phyloP scores from a whole-genome alignment of 495 filamentous ascomycete genomes.

The Aspergillus indologenus region DNA sequence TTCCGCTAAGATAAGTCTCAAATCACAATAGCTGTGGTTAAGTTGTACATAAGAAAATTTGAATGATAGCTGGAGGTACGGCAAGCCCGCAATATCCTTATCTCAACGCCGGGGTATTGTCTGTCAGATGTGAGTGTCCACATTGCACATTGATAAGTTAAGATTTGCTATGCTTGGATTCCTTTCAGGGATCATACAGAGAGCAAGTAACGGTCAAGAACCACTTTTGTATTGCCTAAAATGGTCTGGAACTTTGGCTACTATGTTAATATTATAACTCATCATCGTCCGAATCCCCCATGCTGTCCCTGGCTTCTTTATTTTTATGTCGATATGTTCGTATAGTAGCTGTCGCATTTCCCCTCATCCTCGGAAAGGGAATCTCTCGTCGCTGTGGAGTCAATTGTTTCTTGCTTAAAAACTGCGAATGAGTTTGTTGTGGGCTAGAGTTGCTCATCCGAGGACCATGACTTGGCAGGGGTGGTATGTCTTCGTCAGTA shows the following conservation, averaged over 20 bases:
- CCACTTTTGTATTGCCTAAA: background rate
- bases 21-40: slow-evolving; percentile 29
- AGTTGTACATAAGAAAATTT: slow-evolving; percentile 45
- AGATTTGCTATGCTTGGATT: too few relatives aligned
- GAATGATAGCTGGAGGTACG: slow-evolving; percentile 21
- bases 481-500: slow-evolving; percentile 31
- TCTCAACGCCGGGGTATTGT: background rate
- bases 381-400: slow-evolving; percentile 38
- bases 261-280: too few relatives aligned
- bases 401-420: slow-evolving; percentile 19
- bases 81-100: slow-evolving; percentile 12
- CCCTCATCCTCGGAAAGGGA: slow-evolving; percentile 30
- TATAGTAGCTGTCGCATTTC: slow-evolving; percentile 3
- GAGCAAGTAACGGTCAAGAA: background rate
- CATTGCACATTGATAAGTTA: too few relatives aligned
- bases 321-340: slow-evolving; percentile 6
- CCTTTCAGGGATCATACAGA: too few relatives aligned
- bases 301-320: slow-evolving; percentile 29
- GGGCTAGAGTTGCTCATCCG: slow-evolving; percentile 3
- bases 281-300: slow-evolving; percentile 53
- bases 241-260: too few relatives aligned
- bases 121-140: too few relatives aligned
- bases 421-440: background rate
- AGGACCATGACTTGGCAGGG: background rate
- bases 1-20: slow-evolving; percentile 23